These are phyloP conservation scores for Starmerella lactis-condensi DNA, from an alignment of 805 yeast species.

Conservation along the genomic window DNA sequence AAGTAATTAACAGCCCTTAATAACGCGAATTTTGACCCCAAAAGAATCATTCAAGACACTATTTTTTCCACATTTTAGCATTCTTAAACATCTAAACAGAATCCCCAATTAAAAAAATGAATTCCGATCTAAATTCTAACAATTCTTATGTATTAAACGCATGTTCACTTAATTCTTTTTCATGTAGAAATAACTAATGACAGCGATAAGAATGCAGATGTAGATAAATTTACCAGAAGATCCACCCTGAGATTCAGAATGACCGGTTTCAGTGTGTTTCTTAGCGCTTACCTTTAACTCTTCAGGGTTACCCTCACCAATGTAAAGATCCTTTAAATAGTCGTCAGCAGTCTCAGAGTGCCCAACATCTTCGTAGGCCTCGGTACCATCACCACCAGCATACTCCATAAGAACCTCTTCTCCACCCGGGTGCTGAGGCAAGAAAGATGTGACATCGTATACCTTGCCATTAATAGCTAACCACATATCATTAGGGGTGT, in stretches of 20 bases:
- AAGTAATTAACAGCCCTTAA: too few species aligned
- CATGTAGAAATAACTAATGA: conserved; percentile 21
- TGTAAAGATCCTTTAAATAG: conserved; percentile 42
- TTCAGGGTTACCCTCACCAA: conserved; percentile 58
- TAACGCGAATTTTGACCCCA: too few species aligned
- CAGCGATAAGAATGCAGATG: conserved; percentile 21
- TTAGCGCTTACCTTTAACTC: conserved; percentile 19
- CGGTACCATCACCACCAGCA: conserved; percentile 67
- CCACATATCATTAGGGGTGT: conserved; percentile 45
- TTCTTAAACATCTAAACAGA: too few species aligned
- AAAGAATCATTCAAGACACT: too few species aligned
- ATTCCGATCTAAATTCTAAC: too few species aligned
- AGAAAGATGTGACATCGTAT: conserved; percentile 39
- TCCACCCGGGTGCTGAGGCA: conserved; percentile 65
- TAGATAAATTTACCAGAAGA: conserved; percentile 15
- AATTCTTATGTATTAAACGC: too few species aligned
- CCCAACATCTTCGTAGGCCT: conserved; percentile 67
- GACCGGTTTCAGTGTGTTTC: conserved; percentile 13
- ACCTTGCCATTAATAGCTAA: conserved; percentile 53
- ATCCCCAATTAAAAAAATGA: too few species aligned
- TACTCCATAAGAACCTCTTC: conserved; percentile 60
- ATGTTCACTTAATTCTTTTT: conserved; percentile 15
- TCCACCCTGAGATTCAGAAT: conserved; percentile 11
- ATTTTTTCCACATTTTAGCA: too few species aligned
- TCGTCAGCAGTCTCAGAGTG: conserved; percentile 93